Evolutionary conservation across 805 yeast species (phyloP), one percentile per base, ranked within the genome.

Genomic region (Candida nitratophila): DNA sequence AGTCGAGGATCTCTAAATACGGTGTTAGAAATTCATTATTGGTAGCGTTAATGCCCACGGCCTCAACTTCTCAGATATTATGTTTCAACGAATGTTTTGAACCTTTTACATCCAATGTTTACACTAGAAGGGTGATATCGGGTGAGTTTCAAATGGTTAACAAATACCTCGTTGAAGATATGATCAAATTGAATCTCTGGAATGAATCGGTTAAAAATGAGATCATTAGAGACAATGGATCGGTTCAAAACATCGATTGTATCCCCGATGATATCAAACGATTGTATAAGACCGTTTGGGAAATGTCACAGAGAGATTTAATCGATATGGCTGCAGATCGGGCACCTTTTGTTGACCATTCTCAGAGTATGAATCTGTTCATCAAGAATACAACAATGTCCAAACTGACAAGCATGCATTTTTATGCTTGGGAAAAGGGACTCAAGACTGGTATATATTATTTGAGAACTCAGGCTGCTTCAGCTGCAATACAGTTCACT

Each of bases 391-490:
- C 97, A 47, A 89, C 98, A 2, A 86, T 88, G 91, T 95, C 96
- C 57, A 93, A 93, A 66, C 76, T 93, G 61, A 93, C 98, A 6
- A 81, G 93, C 51, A 93, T 93, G 97, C 99, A 93, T 66, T 93
- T 93, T 74, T 91, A 93, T 62, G 98, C 96, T 40, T 93, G 99
- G 99, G 86, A 86, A 73, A 88, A 86, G 72, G 99, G 99, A 48
- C 77, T 93, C 63, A 93, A 93, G 76, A 93, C 99, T 5, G 99
- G 99, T 59, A 91, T 93, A 95, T 93, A 93, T 74, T 93, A 93
- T 68, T 73, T 93, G 65, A 83, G 98, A 68, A 91, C 98, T 11
- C 95, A 87, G 74, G 96, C 98, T 48, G 99, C 99, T 19, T 79
- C 96, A 37, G 86, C 96, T 42, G 97, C 99, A 40, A 93, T 93